phyloP scores from a whole-genome alignment of 2,329 filamentous ascomycete species.

The Monosporascus sp. region DNA sequence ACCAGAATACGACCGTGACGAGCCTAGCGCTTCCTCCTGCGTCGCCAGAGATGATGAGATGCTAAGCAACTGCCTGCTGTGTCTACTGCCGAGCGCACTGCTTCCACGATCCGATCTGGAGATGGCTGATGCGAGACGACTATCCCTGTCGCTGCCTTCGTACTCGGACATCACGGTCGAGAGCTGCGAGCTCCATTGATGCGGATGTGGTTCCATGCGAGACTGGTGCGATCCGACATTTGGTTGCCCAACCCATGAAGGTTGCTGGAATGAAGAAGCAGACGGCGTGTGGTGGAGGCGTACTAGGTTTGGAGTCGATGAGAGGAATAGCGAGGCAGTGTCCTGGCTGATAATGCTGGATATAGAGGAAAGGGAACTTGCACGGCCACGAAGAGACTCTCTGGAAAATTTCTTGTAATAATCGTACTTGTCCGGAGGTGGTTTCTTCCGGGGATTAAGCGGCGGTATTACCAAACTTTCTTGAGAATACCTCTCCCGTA shows the following conservation, averaged over 20 bases:
- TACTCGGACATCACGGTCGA: slow-evolving; percentile 61
- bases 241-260: slow-evolving; percentile 24
- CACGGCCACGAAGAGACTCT: slow-evolving; percentile 46
- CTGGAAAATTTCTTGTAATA: slow-evolving; percentile 46
- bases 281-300: slow-evolving; percentile 28
- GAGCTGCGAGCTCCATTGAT: slow-evolving; percentile 60
- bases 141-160: slow-evolving; percentile 47
- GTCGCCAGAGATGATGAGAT: slow-evolving; percentile 49
- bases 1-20: slow-evolving; percentile 28
- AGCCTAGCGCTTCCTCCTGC: slow-evolving; percentile 34
- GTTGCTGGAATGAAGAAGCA: slow-evolving; percentile 21
- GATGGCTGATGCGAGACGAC: slow-evolving; percentile 41
- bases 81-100: slow-evolving; percentile 44
- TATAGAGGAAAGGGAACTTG: slow-evolving; percentile 49
- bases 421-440: slow-evolving; percentile 43
- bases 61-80: slow-evolving; percentile 52
- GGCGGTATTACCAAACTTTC: slow-evolving; percentile 57
- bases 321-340: slow-evolving; percentile 33
- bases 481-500: slow-evolving; percentile 49
- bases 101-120: slow-evolving; percentile 41
- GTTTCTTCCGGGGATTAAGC: slow-evolving; percentile 41
- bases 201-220: slow-evolving; percentile 43
- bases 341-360: slow-evolving; percentile 50
- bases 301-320: slow-evolving; percentile 35
- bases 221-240: slow-evolving; percentile 13